These are phyloP conservation scores for Jatropha podagrica DNA, from an alignment of 441 rosid genomes.

Conservation along the genomic window DNA sequence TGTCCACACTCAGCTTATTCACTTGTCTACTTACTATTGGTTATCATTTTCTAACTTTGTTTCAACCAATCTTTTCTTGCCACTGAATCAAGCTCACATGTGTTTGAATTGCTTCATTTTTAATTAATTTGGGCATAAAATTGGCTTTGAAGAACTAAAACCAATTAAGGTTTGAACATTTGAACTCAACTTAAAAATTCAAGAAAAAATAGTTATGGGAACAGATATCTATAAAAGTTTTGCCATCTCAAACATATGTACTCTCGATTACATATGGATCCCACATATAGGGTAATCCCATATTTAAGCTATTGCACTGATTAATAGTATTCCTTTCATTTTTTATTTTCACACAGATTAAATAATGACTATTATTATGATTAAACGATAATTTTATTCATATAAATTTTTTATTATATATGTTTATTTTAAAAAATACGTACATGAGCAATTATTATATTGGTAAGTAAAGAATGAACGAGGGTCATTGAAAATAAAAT, in stretches of 20 bases:
- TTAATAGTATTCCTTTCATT: too few relatives aligned
- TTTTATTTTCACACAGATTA: too few relatives aligned
- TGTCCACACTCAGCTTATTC: conserved; percentile 8
- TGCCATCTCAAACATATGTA: not conserved
- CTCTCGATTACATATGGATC: not conserved
- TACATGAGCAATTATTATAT: too few relatives aligned
- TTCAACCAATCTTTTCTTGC: conserved; percentile 12
- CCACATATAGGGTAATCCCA: not conserved
- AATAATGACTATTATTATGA: too few relatives aligned
- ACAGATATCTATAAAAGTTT: not conserved
- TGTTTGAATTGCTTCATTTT: not conserved
- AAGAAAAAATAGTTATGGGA: too few relatives aligned
- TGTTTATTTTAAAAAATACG: too few relatives aligned
- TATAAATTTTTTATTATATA: too few relatives aligned
- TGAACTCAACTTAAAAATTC: too few relatives aligned
- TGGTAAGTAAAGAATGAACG: too few relatives aligned
- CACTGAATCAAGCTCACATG: conserved; percentile 1
- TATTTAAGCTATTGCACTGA: not conserved
- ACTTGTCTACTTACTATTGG: conserved; percentile 22
- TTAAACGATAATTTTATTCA: too few relatives aligned
- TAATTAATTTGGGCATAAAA: not conserved
- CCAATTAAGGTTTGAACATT: too few relatives aligned
- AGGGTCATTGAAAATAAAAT: too few relatives aligned
- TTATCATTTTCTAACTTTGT: not conserved
- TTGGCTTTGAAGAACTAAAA: not conserved